Evolutionary conservation across 2,329 filamentous ascomycete genomes (phyloP), one percentile per base, ranked within the genome.

Genomic region (Colletotrichum abscissum): DNA sequence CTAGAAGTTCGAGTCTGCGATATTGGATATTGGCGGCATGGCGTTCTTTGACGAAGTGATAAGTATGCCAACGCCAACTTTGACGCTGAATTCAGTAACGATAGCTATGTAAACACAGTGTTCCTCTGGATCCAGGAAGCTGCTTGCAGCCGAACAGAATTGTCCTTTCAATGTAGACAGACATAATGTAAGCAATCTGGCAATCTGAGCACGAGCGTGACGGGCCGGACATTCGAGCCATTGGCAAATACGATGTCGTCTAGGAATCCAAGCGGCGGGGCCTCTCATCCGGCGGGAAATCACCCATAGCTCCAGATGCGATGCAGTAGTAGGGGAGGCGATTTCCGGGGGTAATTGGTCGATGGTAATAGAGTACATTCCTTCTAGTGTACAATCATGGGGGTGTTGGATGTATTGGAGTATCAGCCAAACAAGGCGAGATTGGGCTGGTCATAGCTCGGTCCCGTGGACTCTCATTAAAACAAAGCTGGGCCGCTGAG

Each of bases 211-310:
- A 63, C 42, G 42, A 63, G 46, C 46, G 60, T 63, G 19, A 63
- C 46, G n/a, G 46, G 28, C 46, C 63, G 64, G 49, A 28, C n/a
- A 54, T 63, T 63, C 22, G 38, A 69, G 58, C 63, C 63, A 57
- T 58, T 63, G 69, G 69, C 49, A 72, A 72, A 69, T 69, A 69
- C 69, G 65, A 72, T 59, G 59, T 72, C 65, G 65, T 64, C 67
- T 71, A 54, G 55, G 60, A 71, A 59, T 69, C 46, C 69, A 73
- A 70, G 71, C 71, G 35, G 71, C 60, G 67, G 60, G 67, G 71
- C 67, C n/a, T 42, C 28, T 71, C 60, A 66, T 70, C 26, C 67
- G 12, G 30, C 71, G 67, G 42, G 67, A 73, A 70, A 70, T 73
- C 67, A 70, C 46, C 60, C 67, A 66, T 16, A 22, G 67, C 46